phyloP scores from a whole-genome alignment of 352 stramenopile genomes.

The Globisporangium echinulatum region DNA sequence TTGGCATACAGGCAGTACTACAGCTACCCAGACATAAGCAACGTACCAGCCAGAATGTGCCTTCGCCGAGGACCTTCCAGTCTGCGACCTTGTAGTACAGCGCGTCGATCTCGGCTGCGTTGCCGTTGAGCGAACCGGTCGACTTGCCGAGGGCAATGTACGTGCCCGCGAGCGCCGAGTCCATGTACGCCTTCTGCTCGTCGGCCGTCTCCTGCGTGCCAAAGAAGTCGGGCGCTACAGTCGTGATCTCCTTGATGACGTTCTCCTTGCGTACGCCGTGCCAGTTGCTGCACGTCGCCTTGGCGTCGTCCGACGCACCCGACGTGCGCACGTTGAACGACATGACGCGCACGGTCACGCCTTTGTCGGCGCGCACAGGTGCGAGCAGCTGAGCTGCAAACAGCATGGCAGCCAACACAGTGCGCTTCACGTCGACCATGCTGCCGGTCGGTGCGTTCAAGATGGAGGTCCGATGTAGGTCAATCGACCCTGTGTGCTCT shows the following conservation, averaged over 20 bases:
- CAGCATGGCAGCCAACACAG: background rate
- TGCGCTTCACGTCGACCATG: conserved; percentile 3
- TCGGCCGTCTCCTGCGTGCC: conserved; percentile 80
- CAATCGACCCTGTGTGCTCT: background rate
- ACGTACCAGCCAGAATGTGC: conserved; percentile 60
- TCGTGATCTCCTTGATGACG: conserved; percentile 50
- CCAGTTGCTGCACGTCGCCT: conserved; percentile 52
- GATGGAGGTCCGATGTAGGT: too few relatives aligned
- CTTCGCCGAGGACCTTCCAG: conserved; percentile 51
- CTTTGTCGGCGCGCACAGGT: conserved; percentile 19
- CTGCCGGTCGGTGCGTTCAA: background rate
- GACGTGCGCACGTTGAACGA: conserved; percentile 82
- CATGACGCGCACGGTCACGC: conserved; percentile 55
- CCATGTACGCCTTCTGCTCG: conserved; percentile 54
- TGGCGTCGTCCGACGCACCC: conserved; percentile 32
- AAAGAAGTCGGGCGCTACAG: conserved; percentile 55
- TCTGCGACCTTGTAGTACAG: conserved; percentile 58
- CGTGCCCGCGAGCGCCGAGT: conserved; percentile 37
- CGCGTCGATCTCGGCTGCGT: conserved; percentile 45
- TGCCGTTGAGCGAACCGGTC: conserved; percentile 56
- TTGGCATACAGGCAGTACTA: too few relatives aligned
- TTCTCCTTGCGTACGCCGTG: conserved; percentile 56
- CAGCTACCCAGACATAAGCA: background rate
- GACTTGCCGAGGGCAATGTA: conserved; percentile 60
- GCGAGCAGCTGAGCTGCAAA: conserved; percentile 15